A percentile compares a stretch with the other conserved stretches of the same genome.
Evolutionary conservation across 2,329 filamentous ascomycete species (phyloP).

Genomic region (Berkeleyomyces basicola): DNA sequence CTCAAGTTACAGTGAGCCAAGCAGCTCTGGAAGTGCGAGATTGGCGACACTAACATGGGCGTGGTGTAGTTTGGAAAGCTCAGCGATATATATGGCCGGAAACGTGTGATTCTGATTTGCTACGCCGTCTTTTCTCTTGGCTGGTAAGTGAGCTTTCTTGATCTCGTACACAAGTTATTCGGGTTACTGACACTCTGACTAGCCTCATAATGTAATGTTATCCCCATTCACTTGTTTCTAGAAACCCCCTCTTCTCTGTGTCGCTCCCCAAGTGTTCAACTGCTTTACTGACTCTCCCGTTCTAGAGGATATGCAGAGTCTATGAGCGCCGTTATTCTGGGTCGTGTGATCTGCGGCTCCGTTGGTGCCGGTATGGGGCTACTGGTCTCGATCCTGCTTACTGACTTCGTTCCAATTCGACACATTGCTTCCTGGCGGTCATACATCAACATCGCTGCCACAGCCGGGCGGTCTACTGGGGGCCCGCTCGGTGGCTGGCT

Average conservation of each 20-base stretch:
- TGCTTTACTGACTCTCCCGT: neutral
- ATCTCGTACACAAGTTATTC: neutral
- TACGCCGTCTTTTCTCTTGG: constrained; percentile 19
- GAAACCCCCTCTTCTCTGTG: neutral
- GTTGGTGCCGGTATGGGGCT: constrained; percentile 35
- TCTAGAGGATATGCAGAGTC: constrained; percentile 18
- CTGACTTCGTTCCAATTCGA: constrained; percentile 34
- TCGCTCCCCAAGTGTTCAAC: neutral
- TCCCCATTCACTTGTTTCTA: too few relatives aligned
- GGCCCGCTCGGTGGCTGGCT: constrained; percentile 43
- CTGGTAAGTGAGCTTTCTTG: constrained; percentile 14
- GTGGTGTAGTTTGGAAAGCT: constrained; percentile 18
- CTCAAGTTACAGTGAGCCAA: constrained; percentile 17
- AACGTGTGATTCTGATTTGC: constrained; percentile 17
- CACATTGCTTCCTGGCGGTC: constrained; percentile 37
- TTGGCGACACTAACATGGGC: neutral
- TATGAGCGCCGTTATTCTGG: constrained; percentile 33
- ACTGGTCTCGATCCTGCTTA: constrained; percentile 35
- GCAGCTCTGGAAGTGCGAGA: neutral
- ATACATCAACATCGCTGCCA: constrained; percentile 36
- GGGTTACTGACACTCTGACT: neutral
- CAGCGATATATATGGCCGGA: constrained; percentile 19
- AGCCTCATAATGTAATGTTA: constrained; percentile 6
- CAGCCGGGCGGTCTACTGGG: constrained; percentile 33
- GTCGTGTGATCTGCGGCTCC: constrained; percentile 34